phyloP scores from a whole-genome alignment of 176 grass and related monocot genomes.

The Carex parvula region DNA sequence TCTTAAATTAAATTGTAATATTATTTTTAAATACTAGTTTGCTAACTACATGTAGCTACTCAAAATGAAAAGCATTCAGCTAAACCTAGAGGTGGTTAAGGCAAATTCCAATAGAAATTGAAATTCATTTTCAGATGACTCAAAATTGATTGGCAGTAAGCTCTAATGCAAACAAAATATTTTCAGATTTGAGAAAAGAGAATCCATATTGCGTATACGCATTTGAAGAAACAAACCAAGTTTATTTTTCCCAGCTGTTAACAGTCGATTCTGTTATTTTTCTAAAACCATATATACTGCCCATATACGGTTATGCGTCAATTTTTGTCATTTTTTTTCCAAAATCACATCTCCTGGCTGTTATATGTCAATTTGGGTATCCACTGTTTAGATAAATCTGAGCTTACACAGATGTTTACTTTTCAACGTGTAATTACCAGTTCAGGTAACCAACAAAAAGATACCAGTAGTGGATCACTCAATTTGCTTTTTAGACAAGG shows the following conservation, averaged over 20 bases:
- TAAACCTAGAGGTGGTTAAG: neutral
- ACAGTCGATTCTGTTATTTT: neutral
- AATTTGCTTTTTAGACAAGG: neutral
- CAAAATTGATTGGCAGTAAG: neutral
- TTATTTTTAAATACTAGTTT: neutral
- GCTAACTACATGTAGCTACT: neutral
- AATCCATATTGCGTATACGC: neutral
- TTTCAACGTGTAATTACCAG: neutral
- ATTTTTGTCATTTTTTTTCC: neutral
- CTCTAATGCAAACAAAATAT: neutral
- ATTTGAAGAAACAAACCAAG: too few relatives aligned
- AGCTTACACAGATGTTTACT: neutral
- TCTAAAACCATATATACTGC: neutral
- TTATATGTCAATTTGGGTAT: neutral
- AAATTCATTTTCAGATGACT: neutral
- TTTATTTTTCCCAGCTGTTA: neutral
- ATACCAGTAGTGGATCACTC: neutral
- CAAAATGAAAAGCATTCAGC: neutral
- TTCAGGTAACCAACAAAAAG: neutral
- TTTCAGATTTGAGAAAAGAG: neutral
- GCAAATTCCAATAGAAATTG: neutral
- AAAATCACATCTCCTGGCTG: neutral
- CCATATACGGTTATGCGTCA: neutral
- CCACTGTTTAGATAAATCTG: neutral
- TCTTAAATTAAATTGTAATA: neutral